Evolutionary conservation across 2,329 filamentous ascomycete genomes (phyloP), one percentile per base, ranked within the genome.

Genomic region (Fusarium longipes): DNA sequence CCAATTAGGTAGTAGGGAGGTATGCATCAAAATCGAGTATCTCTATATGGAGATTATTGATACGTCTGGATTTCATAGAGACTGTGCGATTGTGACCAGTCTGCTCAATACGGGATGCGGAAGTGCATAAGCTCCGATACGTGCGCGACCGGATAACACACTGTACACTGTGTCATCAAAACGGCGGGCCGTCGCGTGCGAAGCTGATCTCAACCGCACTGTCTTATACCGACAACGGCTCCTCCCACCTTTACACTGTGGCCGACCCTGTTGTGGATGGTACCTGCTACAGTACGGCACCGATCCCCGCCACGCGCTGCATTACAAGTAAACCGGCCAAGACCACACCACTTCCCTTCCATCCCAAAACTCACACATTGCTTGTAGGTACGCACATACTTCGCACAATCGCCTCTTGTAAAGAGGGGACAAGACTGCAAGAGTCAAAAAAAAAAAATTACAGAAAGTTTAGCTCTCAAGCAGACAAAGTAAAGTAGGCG

Each of bases 171-270:
- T n/a, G n/a, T n/a, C n/a, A n/a, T n/a, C n/a, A n/a, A n/a, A n/a
- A n/a, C n/a, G n/a, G n/a, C n/a, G n/a, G n/a, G n/a, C 3, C 3
- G 10, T 4, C 12, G 3, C 49, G 65, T 68, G 47, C 36, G 50
- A 67, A 43, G 5, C 6, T 6, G 2, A 9, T n/a, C 65, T 67
- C 65, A 68, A 68, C 65, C 65, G 65, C 65, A 68, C 65, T 68
- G 65, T 65, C 17, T 36, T 15, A 18, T 50, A 42, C 65, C 65
- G 65, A 68, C 50, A 62, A 62, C 54, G 43, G 60, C 38, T 38
- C 57, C 64, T 60, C 64, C 50, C 25, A 47, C n/a, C n/a, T n/a
- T n/a, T n/a, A 35, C 40, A 18, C 14, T 25, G 32, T 35, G 45
- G 30, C 20, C 22, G 12, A n/a, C 18, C 30, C 32, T 25, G 15